Base-by-base conservation (phyloP, 805 yeast species). In the Candida ascalaphidarum region DNA sequence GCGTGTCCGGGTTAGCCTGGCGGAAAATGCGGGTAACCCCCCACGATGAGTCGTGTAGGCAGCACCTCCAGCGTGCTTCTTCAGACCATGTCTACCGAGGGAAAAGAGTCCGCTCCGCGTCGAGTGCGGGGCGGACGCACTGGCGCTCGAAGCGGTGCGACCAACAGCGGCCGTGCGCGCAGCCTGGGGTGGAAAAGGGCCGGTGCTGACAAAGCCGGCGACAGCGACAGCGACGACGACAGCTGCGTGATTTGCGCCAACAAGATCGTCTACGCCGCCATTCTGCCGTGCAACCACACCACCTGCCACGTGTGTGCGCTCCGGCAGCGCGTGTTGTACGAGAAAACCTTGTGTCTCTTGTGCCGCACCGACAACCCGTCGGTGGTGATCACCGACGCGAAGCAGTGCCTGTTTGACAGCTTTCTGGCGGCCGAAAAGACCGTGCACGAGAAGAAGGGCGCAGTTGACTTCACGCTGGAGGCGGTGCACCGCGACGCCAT, bases 241-340 rank as follows among this genome's bases (percentile, higher is more conserved):
- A 46, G 55, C 18, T 88, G 96, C 65, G 56, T 86, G 14, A 82
- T 92, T 32, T 92, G 99, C 59, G 92, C 96, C 0, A 80, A 82
- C 25, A 59, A 60, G 17, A 64, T 85, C 16, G 39, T 42, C n/a
- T 70, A 65, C 40, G 74, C 77, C 3, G 84, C 94, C 0, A 45
- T 81, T 7, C 71, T 92, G 2, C 82, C 85, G 0, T 92, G 99
- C 54, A 76, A 78, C 43, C 97, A 92, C 49, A 68, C 64, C 19
- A 75, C 86, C 0, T 92, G 99, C 52, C 83, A 85, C 46, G 57
- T 51, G 25, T 92, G 99, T 60, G 64, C 84, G 0, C 71, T 89
- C 39, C 68, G 96, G 38, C 86, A 85, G 45, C 63, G 96, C 24
- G 88, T 86, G 0, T 57, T 89, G 11, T 86, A 81, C 54, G 66